Evolutionary conservation across 2,329 filamentous ascomycete genomes (phyloP).

Genomic region (Fusarium bactridioides): DNA sequence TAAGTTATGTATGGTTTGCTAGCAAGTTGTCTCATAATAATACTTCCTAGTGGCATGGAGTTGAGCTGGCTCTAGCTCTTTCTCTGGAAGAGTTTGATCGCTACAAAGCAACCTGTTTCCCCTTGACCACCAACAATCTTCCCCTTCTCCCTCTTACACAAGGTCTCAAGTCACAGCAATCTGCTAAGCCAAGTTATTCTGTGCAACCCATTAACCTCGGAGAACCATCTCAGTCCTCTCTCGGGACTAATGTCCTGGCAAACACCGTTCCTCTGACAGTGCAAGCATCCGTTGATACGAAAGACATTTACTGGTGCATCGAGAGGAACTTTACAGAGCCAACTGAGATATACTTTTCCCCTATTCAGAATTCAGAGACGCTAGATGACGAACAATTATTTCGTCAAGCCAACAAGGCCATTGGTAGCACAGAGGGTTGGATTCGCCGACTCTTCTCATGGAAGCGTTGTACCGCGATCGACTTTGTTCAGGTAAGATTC

Average conservation of each 20-base stretch:
- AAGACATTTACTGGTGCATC: not conserved
- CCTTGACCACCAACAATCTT: not conserved
- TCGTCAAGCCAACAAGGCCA: not conserved
- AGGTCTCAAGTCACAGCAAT: not conserved
- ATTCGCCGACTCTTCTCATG: rapidly evolving
- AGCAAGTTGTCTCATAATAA: not conserved
- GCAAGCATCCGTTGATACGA: too few species aligned
- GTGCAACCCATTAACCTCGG: rapidly evolving
- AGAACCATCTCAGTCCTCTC: not conserved
- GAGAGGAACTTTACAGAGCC: not conserved
- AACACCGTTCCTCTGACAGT: too few species aligned
- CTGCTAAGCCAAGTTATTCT: not conserved
- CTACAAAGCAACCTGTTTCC: not conserved
- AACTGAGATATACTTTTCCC: not conserved
- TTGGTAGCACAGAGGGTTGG: not conserved
- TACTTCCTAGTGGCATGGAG: not conserved
- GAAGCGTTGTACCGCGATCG: not conserved
- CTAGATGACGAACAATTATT: not conserved
- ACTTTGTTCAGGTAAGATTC: not conserved
- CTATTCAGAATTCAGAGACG: rapidly evolving
- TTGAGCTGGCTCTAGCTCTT: rapidly evolving
- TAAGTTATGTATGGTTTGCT: rapidly evolving
- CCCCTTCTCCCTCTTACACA: not conserved
- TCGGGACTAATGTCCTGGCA: rapidly evolving
- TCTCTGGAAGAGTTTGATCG: rapidly evolving